Evolutionary conservation across 2,329 filamentous ascomycete genomes (phyloP), one percentile per base, ranked within the genome.

Genomic region (Neopestalotiopsis sp.): DNA sequence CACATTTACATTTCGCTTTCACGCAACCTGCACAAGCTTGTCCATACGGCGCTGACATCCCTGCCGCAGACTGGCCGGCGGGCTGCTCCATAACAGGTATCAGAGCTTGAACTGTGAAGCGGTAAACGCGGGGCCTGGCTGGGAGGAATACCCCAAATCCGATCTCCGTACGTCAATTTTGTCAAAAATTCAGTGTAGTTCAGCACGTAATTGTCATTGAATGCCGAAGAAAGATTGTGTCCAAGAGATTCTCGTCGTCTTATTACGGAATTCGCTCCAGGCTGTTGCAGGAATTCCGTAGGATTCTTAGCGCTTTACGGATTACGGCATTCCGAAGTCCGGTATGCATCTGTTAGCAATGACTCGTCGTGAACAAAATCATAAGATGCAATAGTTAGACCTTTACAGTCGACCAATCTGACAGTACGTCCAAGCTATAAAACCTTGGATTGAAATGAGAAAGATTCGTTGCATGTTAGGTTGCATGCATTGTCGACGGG

Each of bases 1-100:
- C 58, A 24, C 66, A 67, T 34, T 67, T 67, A 30, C 57, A 67
- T 57, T 67, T 67, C 7, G 66, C 49, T 24, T 67, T 67, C 2
- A 40, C 34, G 40, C 66, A 67, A n/a, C 42, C 28, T 6, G 24
- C 32, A n/a, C 66, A 67, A 2, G 66, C 66, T 14, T 67, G 59
- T 13, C 66, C 66, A 24, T 67, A 67, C 2, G 66, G 66, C 17
- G 66, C 66, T 20, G 66, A 38, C 58, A 62, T 62, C 24, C 59
- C 59, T 14, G 32, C 32, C 14, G 40, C 49, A 32, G 57, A 40
- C 14, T 62, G 38, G 45, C 53, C 34, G 17, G 10, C 61, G 24
- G 7, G 7, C 7, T 17, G 28, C 38, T 38, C 58, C 58, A 63
- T 67, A 24, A 30, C 59, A n/a, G 24, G n/a, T 42, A 38, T 56